Percentiles rank a stretch among this genome's conserved stretches.
Conservation (phyloP, 352 stramenopile genomes). For the Aphanomyces euteiches region DNA sequence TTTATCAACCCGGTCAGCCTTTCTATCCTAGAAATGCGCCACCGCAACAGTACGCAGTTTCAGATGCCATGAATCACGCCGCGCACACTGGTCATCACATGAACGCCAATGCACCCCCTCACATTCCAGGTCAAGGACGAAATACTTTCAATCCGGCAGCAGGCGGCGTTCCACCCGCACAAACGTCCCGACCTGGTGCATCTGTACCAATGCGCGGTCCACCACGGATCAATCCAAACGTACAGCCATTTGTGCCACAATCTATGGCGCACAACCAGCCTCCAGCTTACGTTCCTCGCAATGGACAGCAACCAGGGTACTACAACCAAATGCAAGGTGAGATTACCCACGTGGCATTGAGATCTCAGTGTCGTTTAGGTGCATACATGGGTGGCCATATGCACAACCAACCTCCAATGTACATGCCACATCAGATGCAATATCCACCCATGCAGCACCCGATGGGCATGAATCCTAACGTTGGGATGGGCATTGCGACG, state of each 20-base stretch:
- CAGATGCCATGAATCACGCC: background rate
- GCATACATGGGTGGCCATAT: conserved; percentile 1
- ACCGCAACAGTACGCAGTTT: background rate
- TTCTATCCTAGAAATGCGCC: conserved; percentile 13
- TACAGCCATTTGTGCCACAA: conserved; percentile 17
- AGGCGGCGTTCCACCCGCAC: background rate
- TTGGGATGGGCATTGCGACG: background rate
- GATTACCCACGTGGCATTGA: too few relatives aligned
- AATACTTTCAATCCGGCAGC: background rate
- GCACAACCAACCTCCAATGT: background rate
- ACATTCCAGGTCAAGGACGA: background rate
- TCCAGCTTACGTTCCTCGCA: conserved; percentile 13
- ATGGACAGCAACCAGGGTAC: conserved; percentile 12
- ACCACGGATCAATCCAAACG: conserved; percentile 9
- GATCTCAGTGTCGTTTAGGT: background rate
- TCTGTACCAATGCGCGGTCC: background rate
- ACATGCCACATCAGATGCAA: background rate
- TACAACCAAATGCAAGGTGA: background rate
- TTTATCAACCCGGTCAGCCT: conserved; percentile 17
- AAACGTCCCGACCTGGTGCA: background rate
- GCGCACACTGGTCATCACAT: background rate
- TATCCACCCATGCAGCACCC: background rate
- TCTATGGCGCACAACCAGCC: background rate
- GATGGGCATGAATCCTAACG: conserved; percentile 22
- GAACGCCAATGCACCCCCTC: background rate